These are phyloP conservation scores for Blastomyces emzantsi DNA, from an alignment of 2,329 filamentous ascomycete species.

Conservation along the genomic window DNA sequence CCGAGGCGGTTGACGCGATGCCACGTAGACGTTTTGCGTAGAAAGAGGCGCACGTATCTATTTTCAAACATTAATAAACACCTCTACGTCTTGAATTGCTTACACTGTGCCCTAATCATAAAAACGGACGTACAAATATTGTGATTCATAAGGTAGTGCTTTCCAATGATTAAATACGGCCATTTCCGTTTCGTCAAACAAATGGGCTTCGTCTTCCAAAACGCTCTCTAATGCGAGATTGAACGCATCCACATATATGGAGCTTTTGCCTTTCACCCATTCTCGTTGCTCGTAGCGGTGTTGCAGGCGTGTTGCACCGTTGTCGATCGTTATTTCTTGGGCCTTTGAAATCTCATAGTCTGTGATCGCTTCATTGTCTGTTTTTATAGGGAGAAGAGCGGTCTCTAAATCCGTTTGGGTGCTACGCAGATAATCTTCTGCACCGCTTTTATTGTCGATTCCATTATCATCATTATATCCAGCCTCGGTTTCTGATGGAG, in stretches of 20 bases:
- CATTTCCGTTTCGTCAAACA: conserved; percentile 74
- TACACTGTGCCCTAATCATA: neutral
- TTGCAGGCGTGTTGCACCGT: conserved; percentile 37
- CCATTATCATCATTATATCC: neutral
- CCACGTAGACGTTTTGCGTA: conserved; percentile 87
- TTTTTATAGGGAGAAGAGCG: conserved; percentile 58
- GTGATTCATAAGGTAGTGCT: conserved; percentile 66
- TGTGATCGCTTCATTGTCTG: conserved; percentile 62
- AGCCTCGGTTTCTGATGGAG: neutral
- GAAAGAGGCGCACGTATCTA: conserved; percentile 84
- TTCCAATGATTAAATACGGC: conserved; percentile 70
- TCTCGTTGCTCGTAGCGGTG: conserved; percentile 36
- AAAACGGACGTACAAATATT: conserved; percentile 63
- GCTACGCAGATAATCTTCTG: conserved; percentile 22
- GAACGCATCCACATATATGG: conserved; percentile 96
- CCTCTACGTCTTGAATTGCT: neutral
- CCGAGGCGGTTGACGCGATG: conserved; percentile 69
- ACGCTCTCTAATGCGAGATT: conserved; percentile 87
- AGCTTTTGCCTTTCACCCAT: conserved; percentile 72
- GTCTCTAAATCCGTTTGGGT: conserved; percentile 60
- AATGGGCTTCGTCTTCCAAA: conserved; percentile 73
- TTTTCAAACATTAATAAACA: conserved; percentile 10
- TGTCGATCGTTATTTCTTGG: conserved; percentile 38
- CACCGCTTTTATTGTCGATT: conserved; percentile 29
- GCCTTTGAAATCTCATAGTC: conserved; percentile 65